Evolutionary conservation across 108 stramenopile species (phyloP), one percentile per base, ranked within the genome.

Genomic region (Licmophora abbreviata): DNA sequence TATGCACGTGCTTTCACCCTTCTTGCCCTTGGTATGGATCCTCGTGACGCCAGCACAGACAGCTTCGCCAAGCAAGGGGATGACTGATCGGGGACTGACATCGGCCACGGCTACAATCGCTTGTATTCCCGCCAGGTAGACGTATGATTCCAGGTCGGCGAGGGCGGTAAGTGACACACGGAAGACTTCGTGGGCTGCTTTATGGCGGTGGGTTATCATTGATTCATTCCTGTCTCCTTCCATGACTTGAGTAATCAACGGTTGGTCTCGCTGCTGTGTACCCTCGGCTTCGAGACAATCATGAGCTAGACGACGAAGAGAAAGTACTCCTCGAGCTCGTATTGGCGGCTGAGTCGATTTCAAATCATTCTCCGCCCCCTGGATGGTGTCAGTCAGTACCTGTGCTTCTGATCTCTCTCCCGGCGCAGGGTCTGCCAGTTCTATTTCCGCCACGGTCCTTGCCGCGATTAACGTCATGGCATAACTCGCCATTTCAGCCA

Each of bases 121-220:
- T 49, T 92, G 85, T 42, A 92, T 78, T 3, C 83, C 79, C 29
- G 90, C 90, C 20, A 92, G 69, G 35, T 79, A 92, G 24, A 92
- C 90, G 52, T 87, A 92, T 27, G 90, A 92, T 71, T 92, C 90
- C 14, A 63, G 17, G 60, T 92, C 90, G 4, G 61, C 52, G 29
- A 92, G 68, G 30, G 85, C 71, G 18, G 33, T 35, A 34, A 85
- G 53, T 8, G 66, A 77, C 21, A 87, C 29, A 29, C 63, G 25
- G 0, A 79, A 58, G 23, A 69, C 28, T 20, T 60, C 47, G 5
- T 54, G 24, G 1, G 61, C 23, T 22, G 40, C 21, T 33, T 18
- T 34, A 2, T 37, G 29, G 7, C 23, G 14, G 9, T 7, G 20
- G 22, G 28, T 18, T 38, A 1, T 12, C 29, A 28, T 9, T 28